Percentiles rank a stretch among this genome's conserved stretches.
Evolutionary conservation across 345 rosid genomes (phyloP).

Genomic region (Populus alba): DNA sequence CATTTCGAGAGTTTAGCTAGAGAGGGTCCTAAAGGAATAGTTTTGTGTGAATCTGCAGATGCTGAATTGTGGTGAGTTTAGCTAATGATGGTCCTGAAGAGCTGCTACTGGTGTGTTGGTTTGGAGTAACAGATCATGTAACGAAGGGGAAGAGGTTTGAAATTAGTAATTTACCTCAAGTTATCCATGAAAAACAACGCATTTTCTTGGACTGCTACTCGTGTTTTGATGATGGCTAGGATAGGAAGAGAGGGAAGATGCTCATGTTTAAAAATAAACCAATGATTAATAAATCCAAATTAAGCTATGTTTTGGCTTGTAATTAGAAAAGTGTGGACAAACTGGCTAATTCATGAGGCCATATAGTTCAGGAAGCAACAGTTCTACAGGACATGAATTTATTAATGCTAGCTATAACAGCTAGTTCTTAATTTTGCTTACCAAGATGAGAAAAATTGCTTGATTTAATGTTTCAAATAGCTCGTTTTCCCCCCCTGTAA

Average conservation of each 20-base stretch:
- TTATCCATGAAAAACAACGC: not conserved
- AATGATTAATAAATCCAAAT: not conserved
- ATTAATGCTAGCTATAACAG: not conserved
- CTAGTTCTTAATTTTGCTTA: not conserved
- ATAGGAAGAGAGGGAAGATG: not conserved
- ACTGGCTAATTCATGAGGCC: not conserved
- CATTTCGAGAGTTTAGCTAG: not conserved
- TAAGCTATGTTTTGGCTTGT: not conserved
- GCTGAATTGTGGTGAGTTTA: not conserved
- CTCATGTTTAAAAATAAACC: not conserved
- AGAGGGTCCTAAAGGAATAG: not conserved
- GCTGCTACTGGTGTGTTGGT: not conserved
- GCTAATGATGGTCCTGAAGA: not conserved
- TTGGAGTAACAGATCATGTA: not conserved
- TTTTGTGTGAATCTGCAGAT: not conserved
- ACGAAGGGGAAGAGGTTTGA: not conserved
- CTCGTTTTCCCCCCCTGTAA: not conserved
- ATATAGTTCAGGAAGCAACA: not conserved
- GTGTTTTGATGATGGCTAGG: not conserved
- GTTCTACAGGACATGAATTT: not conserved
- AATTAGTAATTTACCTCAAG: not conserved
- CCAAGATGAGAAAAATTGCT: not conserved
- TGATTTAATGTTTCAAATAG: not conserved
- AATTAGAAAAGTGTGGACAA: not conserved
- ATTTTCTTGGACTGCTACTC: not conserved